phyloP scores from a whole-genome alignment of 2,329 filamentous ascomycete genomes.

The Septoria petroselini region DNA sequence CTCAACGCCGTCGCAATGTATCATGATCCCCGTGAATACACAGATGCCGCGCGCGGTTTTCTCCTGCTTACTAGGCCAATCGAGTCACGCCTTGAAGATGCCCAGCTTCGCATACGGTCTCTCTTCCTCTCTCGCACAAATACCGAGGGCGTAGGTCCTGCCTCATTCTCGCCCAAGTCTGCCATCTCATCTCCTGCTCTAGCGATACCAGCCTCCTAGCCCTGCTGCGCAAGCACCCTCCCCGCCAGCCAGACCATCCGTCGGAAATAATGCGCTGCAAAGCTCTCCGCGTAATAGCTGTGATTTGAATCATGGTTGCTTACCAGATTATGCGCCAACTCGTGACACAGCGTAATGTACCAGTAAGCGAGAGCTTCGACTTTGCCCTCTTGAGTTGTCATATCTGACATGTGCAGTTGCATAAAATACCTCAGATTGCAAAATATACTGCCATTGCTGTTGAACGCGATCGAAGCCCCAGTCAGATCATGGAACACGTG shows the following conservation, averaged over 20 bases:
- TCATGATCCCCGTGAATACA: background rate
- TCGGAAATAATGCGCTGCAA: constrained; percentile 72
- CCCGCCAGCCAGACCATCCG: constrained; percentile 55
- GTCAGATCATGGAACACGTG: constrained; percentile 84
- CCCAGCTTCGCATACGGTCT: constrained; percentile 9
- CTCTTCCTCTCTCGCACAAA: constrained; percentile 1
- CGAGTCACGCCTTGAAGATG: background rate
- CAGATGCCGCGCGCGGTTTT: background rate
- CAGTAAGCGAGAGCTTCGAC: constrained; percentile 77
- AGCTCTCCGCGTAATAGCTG: constrained; percentile 80
- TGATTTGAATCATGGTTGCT: constrained; percentile 72
- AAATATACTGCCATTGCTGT: constrained; percentile 80
- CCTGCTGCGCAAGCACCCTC: constrained; percentile 18
- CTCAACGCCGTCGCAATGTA: background rate
- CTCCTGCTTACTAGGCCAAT: constrained; percentile 1
- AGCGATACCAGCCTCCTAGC: constrained; percentile 1
- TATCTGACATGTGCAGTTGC: constrained; percentile 63
- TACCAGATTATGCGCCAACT: constrained; percentile 91
- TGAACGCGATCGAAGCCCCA: constrained; percentile 88
- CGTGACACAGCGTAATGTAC: constrained; percentile 95
- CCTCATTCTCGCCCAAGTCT: background rate
- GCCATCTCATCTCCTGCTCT: background rate
- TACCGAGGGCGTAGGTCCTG: constrained; percentile 1
- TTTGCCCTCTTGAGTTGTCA: constrained; percentile 50
- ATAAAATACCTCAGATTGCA: constrained; percentile 89